Evolutionary conservation across 2,329 filamentous ascomycete species (phyloP).

Genomic region (Zasmidium cellare): DNA sequence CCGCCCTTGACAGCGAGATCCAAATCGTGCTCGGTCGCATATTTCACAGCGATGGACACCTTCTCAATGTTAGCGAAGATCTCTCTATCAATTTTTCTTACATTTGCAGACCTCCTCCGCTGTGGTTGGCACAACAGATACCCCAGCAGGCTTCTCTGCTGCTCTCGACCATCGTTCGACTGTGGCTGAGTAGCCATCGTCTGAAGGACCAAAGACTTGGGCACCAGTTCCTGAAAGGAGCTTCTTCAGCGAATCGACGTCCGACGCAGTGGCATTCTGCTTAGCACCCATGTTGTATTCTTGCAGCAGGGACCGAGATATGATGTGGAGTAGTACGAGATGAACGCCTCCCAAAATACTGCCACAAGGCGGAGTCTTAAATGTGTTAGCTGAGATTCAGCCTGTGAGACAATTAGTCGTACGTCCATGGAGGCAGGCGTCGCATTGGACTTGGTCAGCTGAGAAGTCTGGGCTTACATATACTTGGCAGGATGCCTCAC

Average conservation of each 20-base stretch:
- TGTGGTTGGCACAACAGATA: conserved; percentile 46
- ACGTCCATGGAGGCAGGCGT: background rate
- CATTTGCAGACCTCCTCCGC: conserved; percentile 37
- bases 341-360: too few relatives aligned
- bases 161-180: conserved; percentile 28
- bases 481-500: too few relatives aligned
- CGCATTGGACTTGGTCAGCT: background rate
- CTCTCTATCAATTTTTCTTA: background rate
- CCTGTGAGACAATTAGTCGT: background rate
- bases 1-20: conserved; percentile 57
- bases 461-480: background rate
- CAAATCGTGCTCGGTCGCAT: conserved; percentile 46
- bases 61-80: background rate
- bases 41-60: conserved; percentile 43
- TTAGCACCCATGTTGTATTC: conserved; percentile 7
- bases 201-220: conserved; percentile 14
- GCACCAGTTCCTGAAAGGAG: conserved; percentile 18
- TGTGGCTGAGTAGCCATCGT: conserved; percentile 21
- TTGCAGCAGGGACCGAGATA: too few relatives aligned
- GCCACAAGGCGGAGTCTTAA: too few relatives aligned
- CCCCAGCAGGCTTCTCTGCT: conserved; percentile 37
- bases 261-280: conserved; percentile 7
- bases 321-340: too few relatives aligned
- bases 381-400: too few relatives aligned
- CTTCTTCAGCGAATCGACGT: conserved; percentile 20